These are phyloP conservation scores for Sorghum bicolor DNA, from an alignment of 176 grass and related monocot genomes.

Conservation along the genomic window Sorghum_bicolor_NCBIv3 NC_012878.2:52373501-52374000, in stretches of 20 bases:
- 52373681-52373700: conserved; percentile 2
- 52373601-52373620: conserved; percentile 67
- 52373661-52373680: conserved; percentile 25
- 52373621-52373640: conserved; percentile 96
- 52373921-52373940: not conserved
- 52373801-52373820: conserved; percentile 4
- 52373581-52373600: conserved; percentile 72
- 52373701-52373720: conserved; percentile 13
- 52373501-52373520: conserved; percentile 11
- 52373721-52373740: conserved; percentile 32
- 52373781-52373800: conserved; percentile 7
- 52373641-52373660: conserved; percentile 65
- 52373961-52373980: too few relatives aligned
- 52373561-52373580: conserved; percentile 86
- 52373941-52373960: too few relatives aligned
- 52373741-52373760: not conserved
- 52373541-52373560: conserved; percentile 78
- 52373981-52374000: too few relatives aligned
- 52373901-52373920: not conserved
- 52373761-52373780: not conserved
- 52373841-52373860: conserved; percentile 32
- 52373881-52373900: not conserved
- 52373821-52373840: not conserved
- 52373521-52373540: conserved; percentile 26
- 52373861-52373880: conserved; percentile 1